These are phyloP conservation scores for Starmerella sirachaensis DNA, from an alignment of 805 yeast genomes.

Conservation along the genomic window DNA sequence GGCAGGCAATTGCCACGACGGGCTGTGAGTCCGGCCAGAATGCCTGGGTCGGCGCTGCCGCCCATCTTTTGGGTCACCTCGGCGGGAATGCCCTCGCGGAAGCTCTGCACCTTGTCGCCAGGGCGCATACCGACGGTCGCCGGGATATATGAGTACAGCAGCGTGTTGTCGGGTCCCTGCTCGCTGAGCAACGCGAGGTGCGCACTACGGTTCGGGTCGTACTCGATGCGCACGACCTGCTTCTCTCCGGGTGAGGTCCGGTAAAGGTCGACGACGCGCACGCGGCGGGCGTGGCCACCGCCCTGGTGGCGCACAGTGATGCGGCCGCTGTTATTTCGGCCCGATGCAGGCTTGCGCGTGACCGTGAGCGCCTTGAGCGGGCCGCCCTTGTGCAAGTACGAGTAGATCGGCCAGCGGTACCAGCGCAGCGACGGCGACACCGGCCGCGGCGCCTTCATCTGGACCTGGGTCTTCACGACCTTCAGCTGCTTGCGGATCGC, in stretches of 20 bases:
- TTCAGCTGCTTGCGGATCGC: conserved; percentile 60
- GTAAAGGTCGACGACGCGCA: conserved; percentile 66
- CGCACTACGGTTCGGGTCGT: conserved; percentile 87
- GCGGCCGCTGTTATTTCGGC: conserved; percentile 79
- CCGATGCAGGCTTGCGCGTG: conserved; percentile 61
- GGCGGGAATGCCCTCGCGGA: conserved; percentile 75
- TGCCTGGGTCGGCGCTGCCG: conserved; percentile 83
- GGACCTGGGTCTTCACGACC: conserved; percentile 56
- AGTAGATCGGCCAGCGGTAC: conserved; percentile 78
- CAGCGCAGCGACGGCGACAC: conserved; percentile 80
- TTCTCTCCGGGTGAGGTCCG: conserved; percentile 61
- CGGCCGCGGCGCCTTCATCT: conserved; percentile 65
- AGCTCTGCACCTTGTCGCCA: conserved; percentile 84
- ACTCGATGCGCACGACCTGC: conserved; percentile 76
- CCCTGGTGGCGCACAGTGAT: conserved; percentile 92
- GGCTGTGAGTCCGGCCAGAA: conserved; percentile 72
- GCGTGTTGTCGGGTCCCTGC: conserved; percentile 28
- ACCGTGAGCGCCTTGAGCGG: conserved; percentile 68
- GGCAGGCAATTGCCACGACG: conserved; percentile 95
- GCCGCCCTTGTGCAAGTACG: conserved; percentile 73
- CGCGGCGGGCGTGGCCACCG: conserved; percentile 88
- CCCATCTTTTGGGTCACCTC: conserved; percentile 72
- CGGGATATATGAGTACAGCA: conserved; percentile 54
- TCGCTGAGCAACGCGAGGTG: conserved; percentile 73
- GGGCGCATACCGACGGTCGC: conserved; percentile 89